Evolutionary conservation across 169 alveolate species (phyloP).

Genomic region (Babesia sp.): DNA sequence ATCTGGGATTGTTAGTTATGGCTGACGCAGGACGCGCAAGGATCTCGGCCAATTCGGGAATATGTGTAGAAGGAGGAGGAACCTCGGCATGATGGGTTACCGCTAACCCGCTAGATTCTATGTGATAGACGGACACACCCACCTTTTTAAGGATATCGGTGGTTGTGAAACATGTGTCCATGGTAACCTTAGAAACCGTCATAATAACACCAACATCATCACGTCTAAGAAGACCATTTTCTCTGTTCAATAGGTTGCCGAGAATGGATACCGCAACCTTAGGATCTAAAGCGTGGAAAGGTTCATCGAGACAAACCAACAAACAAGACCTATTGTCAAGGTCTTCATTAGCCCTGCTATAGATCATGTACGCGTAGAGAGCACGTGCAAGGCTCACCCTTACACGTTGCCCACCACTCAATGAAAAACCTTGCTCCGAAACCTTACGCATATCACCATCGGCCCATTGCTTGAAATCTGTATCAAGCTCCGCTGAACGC

Average conservation of each 20-base stretch:
- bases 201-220: slow-evolving; percentile 34
- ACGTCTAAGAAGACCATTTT: slow-evolving; percentile 19
- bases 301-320: slow-evolving; percentile 54
- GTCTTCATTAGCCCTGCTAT: slow-evolving; percentile 43
- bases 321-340: slow-evolving; percentile 53
- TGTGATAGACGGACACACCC: not conserved
- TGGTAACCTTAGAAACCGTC: slow-evolving; percentile 3
- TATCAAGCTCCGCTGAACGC: slow-evolving; percentile 19
- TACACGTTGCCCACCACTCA: slow-evolving; percentile 91
- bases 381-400: slow-evolving; percentile 90
- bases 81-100: not conserved
- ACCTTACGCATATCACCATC: slow-evolving; percentile 49
- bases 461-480: slow-evolving; percentile 50
- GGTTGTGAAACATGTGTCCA: slow-evolving; percentile 4
- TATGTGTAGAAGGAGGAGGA: not conserved
- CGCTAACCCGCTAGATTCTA: not conserved
- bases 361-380: slow-evolving; percentile 72
- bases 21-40: not conserved
- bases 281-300: slow-evolving; percentile 42
- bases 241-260: slow-evolving; percentile 7
- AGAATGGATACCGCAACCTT: slow-evolving; percentile 1
- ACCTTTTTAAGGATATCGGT: not conserved
- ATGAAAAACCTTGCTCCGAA: slow-evolving; percentile 43
- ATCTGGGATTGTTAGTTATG: not conserved
- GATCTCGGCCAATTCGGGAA: no score